Conservation (phyloP, 129 eudicot genomes). For the Saposhnikovia divaricata region DNA sequence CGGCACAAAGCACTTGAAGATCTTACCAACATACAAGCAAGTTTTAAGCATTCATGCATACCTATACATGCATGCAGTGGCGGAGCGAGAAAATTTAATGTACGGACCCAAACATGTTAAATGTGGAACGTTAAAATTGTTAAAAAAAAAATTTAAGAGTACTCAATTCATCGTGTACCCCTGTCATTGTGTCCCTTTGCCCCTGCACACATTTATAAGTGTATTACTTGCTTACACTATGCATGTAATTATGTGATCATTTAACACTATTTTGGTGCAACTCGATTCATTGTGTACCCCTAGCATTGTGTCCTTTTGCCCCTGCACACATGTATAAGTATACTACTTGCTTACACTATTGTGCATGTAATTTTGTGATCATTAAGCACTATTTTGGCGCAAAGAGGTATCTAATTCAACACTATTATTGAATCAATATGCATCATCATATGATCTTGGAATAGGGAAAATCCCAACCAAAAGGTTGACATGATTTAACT, state of each 20-base stretch:
- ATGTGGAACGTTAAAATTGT: too few species aligned
- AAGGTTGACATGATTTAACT: slow-evolving; percentile 4
- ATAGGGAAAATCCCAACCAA: not conserved
- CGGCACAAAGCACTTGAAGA: not conserved
- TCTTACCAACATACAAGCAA: not conserved
- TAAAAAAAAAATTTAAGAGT: too few species aligned
- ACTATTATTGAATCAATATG: not conserved
- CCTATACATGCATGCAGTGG: not conserved
- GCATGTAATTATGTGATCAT: not conserved
- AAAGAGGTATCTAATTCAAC: slow-evolving; percentile 2
- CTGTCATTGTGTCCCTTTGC: not conserved
- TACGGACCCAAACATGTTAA: too few species aligned
- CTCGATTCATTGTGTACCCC: too few species aligned
- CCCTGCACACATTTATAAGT: not conserved
- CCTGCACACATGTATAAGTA: not conserved
- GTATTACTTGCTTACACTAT: not conserved
- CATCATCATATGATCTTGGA: not conserved
- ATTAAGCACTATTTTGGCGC: not conserved
- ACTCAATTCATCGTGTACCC: too few species aligned
- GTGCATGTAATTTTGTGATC: not conserved
- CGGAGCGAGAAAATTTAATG: too few species aligned
- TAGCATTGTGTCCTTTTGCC: not conserved
- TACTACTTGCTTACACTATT: not conserved
- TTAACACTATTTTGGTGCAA: not conserved
- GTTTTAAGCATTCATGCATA: not conserved